Evolutionary conservation across 306 rosid species (phyloP).

Genomic region (Glycine soja): DNA sequence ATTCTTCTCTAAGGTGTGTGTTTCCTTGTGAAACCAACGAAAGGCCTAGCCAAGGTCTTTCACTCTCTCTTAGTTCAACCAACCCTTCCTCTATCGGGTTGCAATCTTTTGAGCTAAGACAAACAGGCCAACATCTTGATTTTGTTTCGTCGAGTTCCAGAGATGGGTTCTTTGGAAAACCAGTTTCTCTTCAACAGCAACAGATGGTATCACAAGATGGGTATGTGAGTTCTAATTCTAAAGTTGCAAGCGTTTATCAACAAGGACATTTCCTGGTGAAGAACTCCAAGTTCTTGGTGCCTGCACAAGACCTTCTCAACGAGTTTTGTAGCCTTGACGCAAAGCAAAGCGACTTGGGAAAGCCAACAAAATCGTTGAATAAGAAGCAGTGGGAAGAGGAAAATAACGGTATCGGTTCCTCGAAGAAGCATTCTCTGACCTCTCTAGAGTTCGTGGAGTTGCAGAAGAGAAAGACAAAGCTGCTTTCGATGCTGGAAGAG

Average conservation of each 20-base stretch:
- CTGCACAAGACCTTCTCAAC: slow-evolving; percentile 77
- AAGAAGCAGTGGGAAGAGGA: slow-evolving; percentile 66
- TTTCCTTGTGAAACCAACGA: slow-evolving; percentile 80
- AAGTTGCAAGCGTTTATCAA: slow-evolving; percentile 42
- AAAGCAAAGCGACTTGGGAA: slow-evolving; percentile 50
- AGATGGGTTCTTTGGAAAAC: slow-evolving; percentile 53
- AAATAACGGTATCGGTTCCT: slow-evolving; percentile 47
- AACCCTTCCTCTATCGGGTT: slow-evolving; percentile 74
- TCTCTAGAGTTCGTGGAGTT: slow-evolving; percentile 86
- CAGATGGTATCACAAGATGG: slow-evolving; percentile 43
- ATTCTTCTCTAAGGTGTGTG: slow-evolving; percentile 81
- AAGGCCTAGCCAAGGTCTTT: slow-evolving; percentile 89
- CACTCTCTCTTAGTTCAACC: slow-evolving; percentile 77
- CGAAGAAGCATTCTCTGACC: slow-evolving; percentile 59
- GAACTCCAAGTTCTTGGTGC: slow-evolving; percentile 69
- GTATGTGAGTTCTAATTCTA: slow-evolving; percentile 40
- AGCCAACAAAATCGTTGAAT: slow-evolving; percentile 55
- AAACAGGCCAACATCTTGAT: slow-evolving; percentile 48
- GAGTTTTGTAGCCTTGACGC: slow-evolving; percentile 87
- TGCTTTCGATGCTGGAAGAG: slow-evolving; percentile 94
- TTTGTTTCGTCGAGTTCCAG: slow-evolving; percentile 47
- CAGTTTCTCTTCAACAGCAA: slow-evolving; percentile 39
- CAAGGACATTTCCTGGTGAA: slow-evolving; percentile 60
- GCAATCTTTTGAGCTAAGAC: slow-evolving; percentile 81
- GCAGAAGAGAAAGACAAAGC: slow-evolving; percentile 88